Conservation (phyloP, 2,329 filamentous ascomycete genomes). For the Aspergillus clavatus region DNA sequence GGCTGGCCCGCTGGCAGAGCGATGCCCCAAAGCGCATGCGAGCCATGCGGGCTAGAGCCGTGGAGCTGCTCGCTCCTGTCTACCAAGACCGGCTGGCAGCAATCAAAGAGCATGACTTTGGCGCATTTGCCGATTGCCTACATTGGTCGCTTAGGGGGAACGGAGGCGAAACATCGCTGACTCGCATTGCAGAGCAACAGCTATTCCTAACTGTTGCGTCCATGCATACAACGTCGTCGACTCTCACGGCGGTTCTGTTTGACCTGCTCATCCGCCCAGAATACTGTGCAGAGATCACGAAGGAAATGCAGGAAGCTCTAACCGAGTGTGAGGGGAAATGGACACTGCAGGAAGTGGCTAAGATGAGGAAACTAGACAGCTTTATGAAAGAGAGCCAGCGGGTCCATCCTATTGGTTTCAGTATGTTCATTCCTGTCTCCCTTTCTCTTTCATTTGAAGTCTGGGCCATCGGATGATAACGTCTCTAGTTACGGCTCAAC, state of each 20-base stretch:
- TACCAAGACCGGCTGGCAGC: neutral
- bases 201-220: neutral
- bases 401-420: conserved; percentile 4
- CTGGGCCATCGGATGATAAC: no score
- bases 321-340: neutral
- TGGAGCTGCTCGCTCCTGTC: neutral
- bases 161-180: neutral
- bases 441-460: no score
- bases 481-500: neutral
- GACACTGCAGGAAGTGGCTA: neutral
- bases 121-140: neutral
- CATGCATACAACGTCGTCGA: neutral
- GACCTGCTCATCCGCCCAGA: neutral
- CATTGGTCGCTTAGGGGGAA: neutral
- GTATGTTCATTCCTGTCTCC: no score
- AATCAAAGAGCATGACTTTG: neutral
- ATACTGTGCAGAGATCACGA: neutral
- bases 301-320: neutral
- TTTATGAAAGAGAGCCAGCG: conserved; percentile 13
- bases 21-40: neutral
- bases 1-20: neutral
- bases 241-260: neutral
- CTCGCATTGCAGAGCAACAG: neutral
- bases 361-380: conserved; percentile 11
- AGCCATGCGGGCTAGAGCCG: neutral